These are phyloP conservation scores for Mariannaea sp. DNA, from an alignment of 2,329 filamentous ascomycete species.

Conservation along the genomic window DNA sequence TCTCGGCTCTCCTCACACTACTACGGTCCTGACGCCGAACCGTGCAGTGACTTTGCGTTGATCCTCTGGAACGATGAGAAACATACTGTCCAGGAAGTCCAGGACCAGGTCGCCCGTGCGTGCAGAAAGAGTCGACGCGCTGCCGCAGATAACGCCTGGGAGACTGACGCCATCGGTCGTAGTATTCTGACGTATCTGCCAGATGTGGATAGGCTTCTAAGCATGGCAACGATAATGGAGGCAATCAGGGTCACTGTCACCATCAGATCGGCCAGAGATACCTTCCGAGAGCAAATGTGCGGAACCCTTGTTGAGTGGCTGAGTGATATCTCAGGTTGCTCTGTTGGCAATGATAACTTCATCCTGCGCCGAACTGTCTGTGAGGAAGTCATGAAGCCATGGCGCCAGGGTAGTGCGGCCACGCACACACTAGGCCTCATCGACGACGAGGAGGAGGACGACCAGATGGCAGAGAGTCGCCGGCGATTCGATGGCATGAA, in stretches of 20 bases:
- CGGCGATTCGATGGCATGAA: constrained; percentile 41
- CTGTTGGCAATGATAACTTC: constrained; percentile 77
- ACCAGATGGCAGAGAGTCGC: constrained; percentile 50
- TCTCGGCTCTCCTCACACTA: constrained; percentile 73
- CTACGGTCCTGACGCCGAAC: constrained; percentile 64
- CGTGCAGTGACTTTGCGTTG: constrained; percentile 72
- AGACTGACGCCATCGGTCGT: constrained; percentile 86
- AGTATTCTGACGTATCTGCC: constrained; percentile 79
- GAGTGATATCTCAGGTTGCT: constrained; percentile 87
- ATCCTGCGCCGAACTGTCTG: constrained; percentile 83
- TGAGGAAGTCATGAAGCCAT: constrained; percentile 86
- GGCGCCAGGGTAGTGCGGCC: constrained; percentile 84
- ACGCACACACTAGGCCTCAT: constrained; percentile 64
- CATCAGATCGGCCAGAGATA: constrained; percentile 89
- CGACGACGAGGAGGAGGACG: constrained; percentile 53
- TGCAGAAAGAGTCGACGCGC: constrained; percentile 74
- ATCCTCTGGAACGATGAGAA: constrained; percentile 99
- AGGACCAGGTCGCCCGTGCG: constrained; percentile 86
- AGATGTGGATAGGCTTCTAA: constrained; percentile 73
- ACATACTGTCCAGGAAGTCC: constrained; percentile 90
- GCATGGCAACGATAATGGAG: constrained; percentile 84
- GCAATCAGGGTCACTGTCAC: constrained; percentile 96
- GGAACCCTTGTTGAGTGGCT: constrained; percentile 98
- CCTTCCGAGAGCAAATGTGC: constrained; percentile 97
- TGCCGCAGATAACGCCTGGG: constrained; percentile 76